These are phyloP conservation scores for Nicotiana tabacum DNA, from an alignment of 257 asterid species.

Conservation along the genomic window DNA sequence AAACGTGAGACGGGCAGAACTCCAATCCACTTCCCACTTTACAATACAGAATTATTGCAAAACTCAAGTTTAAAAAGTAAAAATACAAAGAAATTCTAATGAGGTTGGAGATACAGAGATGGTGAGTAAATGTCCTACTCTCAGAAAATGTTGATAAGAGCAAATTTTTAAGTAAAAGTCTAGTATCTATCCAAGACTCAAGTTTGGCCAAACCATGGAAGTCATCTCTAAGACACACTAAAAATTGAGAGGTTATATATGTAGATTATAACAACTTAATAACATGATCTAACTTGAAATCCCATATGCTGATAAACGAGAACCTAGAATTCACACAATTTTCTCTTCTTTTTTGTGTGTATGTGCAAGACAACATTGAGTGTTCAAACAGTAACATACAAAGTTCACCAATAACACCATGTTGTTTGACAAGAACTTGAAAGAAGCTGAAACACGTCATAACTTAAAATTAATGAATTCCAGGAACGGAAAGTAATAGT, in stretches of 20 bases:
- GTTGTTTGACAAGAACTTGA: neutral
- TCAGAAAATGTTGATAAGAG: neutral
- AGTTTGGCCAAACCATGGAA: neutral
- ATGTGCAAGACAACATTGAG: neutral
- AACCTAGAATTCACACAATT: neutral
- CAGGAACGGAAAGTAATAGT: conserved; percentile 19
- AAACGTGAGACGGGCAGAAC: neutral
- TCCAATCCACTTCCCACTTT: conserved; percentile 1
- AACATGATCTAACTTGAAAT: conserved; percentile 2
- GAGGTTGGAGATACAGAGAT: neutral
- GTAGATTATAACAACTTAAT: neutral
- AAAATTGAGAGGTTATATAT: neutral
- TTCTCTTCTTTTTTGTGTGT: neutral
- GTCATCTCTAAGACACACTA: neutral
- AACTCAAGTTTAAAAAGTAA: neutral
- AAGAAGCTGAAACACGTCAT: neutral
- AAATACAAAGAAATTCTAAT: neutral
- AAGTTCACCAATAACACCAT: neutral
- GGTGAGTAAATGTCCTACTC: conserved; percentile 1
- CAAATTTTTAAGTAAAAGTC: neutral
- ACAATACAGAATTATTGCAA: neutral
- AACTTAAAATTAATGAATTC: neutral
- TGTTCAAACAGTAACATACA: neutral
- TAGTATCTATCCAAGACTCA: neutral
- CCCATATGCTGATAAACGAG: neutral